Conservation (phyloP, 495 filamentous ascomycete genomes). For the Neurospora sp. region DNA sequence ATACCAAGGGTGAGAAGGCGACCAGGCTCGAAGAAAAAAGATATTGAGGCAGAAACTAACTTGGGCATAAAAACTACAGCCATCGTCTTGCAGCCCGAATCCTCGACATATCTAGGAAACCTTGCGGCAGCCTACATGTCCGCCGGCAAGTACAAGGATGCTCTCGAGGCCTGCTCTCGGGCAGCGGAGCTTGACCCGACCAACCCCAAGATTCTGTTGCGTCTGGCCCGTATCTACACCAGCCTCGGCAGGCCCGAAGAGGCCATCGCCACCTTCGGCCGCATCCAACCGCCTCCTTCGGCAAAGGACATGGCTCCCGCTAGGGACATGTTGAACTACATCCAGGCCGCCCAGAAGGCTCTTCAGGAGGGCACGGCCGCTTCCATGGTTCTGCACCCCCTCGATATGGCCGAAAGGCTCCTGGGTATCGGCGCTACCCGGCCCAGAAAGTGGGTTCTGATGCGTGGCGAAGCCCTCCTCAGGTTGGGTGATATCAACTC, state of each 20-base stretch:
- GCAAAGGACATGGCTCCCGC: conserved; percentile 73
- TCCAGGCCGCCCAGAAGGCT: conserved; percentile 70
- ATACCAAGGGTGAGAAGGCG: conserved; percentile 66
- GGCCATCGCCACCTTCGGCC: conserved; percentile 66
- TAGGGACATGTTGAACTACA: conserved; percentile 71
- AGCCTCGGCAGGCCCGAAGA: conserved; percentile 76
- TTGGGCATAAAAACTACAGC: conserved; percentile 41
- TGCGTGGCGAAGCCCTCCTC: conserved; percentile 88
- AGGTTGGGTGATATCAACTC: conserved; percentile 88
- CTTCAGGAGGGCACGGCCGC: conserved; percentile 61
- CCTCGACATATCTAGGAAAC: conserved; percentile 88
- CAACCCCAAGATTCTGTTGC: conserved; percentile 78
- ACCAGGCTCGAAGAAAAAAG: neutral
- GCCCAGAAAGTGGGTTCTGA: conserved; percentile 85
- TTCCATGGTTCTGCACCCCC: conserved; percentile 84
- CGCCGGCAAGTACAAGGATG: conserved; percentile 62
- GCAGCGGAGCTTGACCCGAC: conserved; percentile 72
- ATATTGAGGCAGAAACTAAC: conserved; percentile 2
- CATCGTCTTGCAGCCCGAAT: conserved; percentile 66
- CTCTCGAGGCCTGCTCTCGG: conserved; percentile 72
- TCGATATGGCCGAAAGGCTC: conserved; percentile 76
- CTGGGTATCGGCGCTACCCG: conserved; percentile 62
- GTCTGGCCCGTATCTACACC: conserved; percentile 81
- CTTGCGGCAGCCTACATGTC: conserved; percentile 90
- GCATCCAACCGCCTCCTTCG: conserved; percentile 65